Evolutionary conservation across 2,329 filamentous ascomycete species (phyloP).

Genomic region (Metarhizium album): DNA sequence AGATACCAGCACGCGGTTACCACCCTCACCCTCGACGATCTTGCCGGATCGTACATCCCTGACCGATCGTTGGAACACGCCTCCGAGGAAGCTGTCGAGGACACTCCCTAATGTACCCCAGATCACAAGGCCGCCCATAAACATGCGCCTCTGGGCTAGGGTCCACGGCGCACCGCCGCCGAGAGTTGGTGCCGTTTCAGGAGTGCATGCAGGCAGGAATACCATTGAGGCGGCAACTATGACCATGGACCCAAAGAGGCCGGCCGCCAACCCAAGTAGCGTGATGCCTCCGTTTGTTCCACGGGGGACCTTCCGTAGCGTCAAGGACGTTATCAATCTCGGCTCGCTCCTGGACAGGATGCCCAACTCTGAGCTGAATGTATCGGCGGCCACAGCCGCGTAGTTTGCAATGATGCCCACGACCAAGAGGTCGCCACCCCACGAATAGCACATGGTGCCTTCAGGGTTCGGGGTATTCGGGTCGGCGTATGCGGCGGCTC

Average conservation of each 20-base stretch:
- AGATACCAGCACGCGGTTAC: constrained; percentile 44
- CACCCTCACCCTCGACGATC: constrained; percentile 79
- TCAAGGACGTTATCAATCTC: constrained; percentile 74
- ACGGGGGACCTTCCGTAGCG: constrained; percentile 66
- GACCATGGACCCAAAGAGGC: constrained; percentile 62
- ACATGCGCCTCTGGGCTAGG: constrained; percentile 28
- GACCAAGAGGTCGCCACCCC: constrained; percentile 51
- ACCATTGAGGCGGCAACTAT: constrained; percentile 54
- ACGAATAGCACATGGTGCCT: constrained; percentile 44
- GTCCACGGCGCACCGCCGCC: constrained; percentile 41
- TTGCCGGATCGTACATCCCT: constrained; percentile 74
- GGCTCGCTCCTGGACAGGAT: constrained; percentile 71
- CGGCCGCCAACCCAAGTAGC: constrained; percentile 59
- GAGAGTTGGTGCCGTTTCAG: constrained; percentile 23
- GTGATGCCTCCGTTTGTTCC: constrained; percentile 95
- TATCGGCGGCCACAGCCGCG: constrained; percentile 83
- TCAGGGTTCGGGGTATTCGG: constrained; percentile 19
- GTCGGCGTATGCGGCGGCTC: constrained; percentile 29
- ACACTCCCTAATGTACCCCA: constrained; percentile 75
- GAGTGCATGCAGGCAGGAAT: constrained; percentile 57
- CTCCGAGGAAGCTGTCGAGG: constrained; percentile 80
- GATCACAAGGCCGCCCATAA: constrained; percentile 49
- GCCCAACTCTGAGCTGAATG: constrained; percentile 88
- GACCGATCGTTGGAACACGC: constrained; percentile 75
- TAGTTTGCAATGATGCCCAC: constrained; percentile 71